phyloP scores from a whole-genome alignment of 768 basidiomycete species.

The Agrocybe praecox region DNA sequence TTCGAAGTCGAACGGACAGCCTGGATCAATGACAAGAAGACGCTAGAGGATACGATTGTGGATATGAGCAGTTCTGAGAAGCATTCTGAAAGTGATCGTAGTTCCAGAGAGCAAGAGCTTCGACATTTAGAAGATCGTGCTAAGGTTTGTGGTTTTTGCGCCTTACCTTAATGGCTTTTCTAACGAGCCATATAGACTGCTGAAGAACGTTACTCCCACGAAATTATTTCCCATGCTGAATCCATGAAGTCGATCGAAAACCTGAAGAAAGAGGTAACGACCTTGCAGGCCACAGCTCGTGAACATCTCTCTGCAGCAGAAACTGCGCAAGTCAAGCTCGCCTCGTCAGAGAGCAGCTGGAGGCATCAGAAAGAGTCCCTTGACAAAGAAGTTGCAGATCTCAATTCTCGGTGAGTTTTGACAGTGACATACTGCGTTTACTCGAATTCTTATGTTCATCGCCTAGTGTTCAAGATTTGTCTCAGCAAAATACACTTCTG shows the following conservation, averaged over 20 bases:
- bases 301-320: conserved; percentile 66
- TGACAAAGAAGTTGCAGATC: conserved; percentile 75
- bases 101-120: conserved; percentile 65
- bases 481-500: conserved; percentile 73
- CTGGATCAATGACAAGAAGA: conserved; percentile 81
- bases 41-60: conserved; percentile 79
- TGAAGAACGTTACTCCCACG: conserved; percentile 79
- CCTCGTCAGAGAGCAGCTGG: conserved; percentile 79
- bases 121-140: conserved; percentile 69
- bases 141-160: conserved; percentile 44
- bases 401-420: conserved; percentile 64
- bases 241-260: conserved; percentile 72
- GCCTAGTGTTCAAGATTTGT: conserved; percentile 70
- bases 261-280: conserved; percentile 63
- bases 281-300: conserved; percentile 52
- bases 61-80: conserved; percentile 79
- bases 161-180: not conserved
- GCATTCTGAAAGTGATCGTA: conserved; percentile 62
- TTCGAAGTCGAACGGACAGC: conserved; percentile 70
- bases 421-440: not conserved
- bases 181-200: conserved; percentile 48
- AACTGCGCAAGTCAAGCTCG: conserved; percentile 74
- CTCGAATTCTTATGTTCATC: not conserved
- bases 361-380: conserved; percentile 74
- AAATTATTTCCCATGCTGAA: conserved; percentile 86